Evolutionary conservation across 306 rosid species (phyloP).

Genomic region (Cercis canadensis): DNA sequence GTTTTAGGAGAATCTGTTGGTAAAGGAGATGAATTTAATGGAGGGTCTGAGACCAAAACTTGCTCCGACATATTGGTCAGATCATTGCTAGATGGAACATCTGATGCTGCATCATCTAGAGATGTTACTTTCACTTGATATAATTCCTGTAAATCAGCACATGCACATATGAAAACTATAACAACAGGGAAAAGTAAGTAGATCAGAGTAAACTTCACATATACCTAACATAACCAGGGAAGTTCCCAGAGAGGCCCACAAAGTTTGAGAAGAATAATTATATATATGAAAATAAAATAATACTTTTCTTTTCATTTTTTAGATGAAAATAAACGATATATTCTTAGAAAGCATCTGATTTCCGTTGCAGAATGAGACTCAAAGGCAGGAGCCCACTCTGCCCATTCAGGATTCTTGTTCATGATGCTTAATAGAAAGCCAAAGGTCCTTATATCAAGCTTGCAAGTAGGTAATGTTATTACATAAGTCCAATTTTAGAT

Average conservation of each 20-base stretch:
- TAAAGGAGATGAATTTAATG: constrained; percentile 48
- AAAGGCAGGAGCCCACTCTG: background rate
- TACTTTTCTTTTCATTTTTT: too few relatives aligned
- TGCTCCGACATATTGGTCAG: constrained; percentile 41
- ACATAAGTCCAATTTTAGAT: background rate
- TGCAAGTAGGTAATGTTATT: background rate
- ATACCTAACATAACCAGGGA: background rate
- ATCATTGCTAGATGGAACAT: constrained; percentile 56
- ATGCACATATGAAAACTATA: constrained; percentile 22
- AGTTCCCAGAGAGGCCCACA: background rate
- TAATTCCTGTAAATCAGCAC: constrained; percentile 56
- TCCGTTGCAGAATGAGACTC: background rate
- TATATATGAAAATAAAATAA: too few relatives aligned
- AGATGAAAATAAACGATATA: constrained; percentile 1
- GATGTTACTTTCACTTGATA: constrained; percentile 46
- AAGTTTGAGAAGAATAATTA: background rate
- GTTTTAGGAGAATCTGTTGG: constrained; percentile 49
- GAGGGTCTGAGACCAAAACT: constrained; percentile 46
- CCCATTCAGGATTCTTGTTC: background rate
- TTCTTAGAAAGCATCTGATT: background rate
- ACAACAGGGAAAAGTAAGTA: constrained; percentile 20
- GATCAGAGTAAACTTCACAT: background rate
- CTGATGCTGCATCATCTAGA: constrained; percentile 41
- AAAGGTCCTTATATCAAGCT: background rate
- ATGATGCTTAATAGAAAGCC: background rate